A percentile compares a stretch with the other conserved stretches of the same genome.
Evolutionary conservation across 2,329 filamentous ascomycete species (phyloP).

Genomic region (Neofusicoccum umdonicola): DNA sequence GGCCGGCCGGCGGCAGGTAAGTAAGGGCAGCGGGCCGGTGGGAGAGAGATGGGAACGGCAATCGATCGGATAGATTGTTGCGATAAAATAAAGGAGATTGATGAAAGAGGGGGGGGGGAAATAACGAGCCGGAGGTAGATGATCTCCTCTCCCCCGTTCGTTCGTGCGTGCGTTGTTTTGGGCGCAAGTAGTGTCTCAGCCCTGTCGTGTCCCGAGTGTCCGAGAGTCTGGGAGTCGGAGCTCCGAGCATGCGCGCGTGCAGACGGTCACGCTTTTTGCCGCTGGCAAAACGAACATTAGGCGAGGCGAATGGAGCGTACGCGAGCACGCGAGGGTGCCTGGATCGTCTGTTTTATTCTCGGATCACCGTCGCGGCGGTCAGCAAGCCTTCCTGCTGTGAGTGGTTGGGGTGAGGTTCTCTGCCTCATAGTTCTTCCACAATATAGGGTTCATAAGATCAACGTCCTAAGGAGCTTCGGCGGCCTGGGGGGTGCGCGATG

Average conservation of each 20-base stretch:
- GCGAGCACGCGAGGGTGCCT: background rate
- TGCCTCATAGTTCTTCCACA: background rate
- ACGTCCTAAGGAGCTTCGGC: background rate
- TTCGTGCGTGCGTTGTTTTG: background rate
- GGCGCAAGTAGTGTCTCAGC: background rate
- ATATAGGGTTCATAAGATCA: conserved; percentile 4
- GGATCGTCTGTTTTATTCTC: background rate
- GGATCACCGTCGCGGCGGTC: background rate
- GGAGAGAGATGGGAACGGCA: background rate
- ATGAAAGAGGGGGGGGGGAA: background rate
- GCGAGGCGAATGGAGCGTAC: background rate
- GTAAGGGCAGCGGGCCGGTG: background rate
- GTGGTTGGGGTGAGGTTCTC: background rate
- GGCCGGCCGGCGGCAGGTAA: no score
- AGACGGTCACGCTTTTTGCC: background rate
- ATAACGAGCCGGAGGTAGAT: background rate
- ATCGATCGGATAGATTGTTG: conserved; percentile 3
- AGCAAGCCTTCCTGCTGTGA: background rate
- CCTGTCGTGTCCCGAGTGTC: background rate
- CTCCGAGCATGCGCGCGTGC: background rate
- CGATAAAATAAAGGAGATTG: background rate
- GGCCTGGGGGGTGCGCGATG: background rate
- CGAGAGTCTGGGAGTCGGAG: background rate
- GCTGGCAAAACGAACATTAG: background rate
- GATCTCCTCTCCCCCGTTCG: background rate